A percentile compares a stretch with the other conserved stretches of the same genome.
Conservation (phyloP, 495 filamentous ascomycete genomes). For the Neurospora terricola region DNA sequence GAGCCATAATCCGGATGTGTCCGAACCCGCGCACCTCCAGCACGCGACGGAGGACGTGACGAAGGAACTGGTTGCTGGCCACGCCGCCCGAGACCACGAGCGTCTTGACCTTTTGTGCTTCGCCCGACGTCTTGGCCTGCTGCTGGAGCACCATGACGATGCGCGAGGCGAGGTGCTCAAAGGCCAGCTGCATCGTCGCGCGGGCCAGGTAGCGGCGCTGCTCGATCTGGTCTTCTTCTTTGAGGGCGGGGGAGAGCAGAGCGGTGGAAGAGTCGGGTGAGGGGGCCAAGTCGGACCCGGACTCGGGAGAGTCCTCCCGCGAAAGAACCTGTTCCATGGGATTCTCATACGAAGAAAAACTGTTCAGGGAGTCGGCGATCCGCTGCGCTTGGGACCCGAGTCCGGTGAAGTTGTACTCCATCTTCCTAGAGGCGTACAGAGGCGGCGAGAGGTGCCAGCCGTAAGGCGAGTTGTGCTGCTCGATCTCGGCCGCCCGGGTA, state of each 20-base stretch:
- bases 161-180: slow-evolving; percentile 75
- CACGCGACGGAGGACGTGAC: slow-evolving; percentile 51
- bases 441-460: slow-evolving; percentile 29
- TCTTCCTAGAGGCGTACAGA: slow-evolving; percentile 11
- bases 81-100: slow-evolving; percentile 86
- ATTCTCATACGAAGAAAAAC: neutral
- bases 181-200: slow-evolving; percentile 65
- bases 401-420: slow-evolving; percentile 32
- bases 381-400: slow-evolving; percentile 21
- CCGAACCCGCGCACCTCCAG: slow-evolving; percentile 54
- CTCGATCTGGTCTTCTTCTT: slow-evolving; percentile 5
- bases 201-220: slow-evolving; percentile 58
- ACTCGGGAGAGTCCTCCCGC: neutral
- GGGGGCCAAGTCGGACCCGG: slow-evolving; percentile 14
- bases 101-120: slow-evolving; percentile 31
- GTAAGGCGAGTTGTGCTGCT: slow-evolving; percentile 12
- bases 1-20: slow-evolving; percentile 56
- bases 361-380: slow-evolving; percentile 5
- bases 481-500: slow-evolving; percentile 44
- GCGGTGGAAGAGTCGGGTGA: neutral
- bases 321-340: neutral
- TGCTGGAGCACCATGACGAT: slow-evolving; percentile 53
- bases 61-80: slow-evolving; percentile 69
- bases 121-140: neutral
- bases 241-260: neutral